Evolutionary conservation across 305 asterid species (phyloP), one percentile per base, ranked within the genome.

Genomic region (Fraxinus albicans): DNA sequence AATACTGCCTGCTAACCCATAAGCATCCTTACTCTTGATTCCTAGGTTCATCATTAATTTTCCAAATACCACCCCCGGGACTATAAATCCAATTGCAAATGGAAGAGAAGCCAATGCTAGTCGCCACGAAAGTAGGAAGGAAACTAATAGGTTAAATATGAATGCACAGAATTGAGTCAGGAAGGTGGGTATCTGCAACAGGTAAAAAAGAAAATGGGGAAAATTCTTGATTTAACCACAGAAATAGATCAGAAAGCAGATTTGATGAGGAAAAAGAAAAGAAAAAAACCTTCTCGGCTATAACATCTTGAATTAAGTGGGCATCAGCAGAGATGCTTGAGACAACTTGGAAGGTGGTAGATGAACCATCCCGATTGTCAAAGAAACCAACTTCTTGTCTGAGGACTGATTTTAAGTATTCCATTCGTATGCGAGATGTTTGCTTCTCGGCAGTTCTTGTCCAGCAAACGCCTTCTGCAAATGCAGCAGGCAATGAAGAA

Each of bases 321-420:
- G 97, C 96, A 77, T 92, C 97, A 4, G 89, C 84, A 21, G 95
- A 92, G 40, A 94, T 86, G 82, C 91, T 88, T 31, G 96, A 88
- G 79, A 92, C 90, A n/a, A 94, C 93, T 83, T 89, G 90, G 88
- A 92, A 94, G 40, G 95, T 92, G 80, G 86, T 77, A 42, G 97
- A 93, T 29, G 94, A 90, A 80, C 85, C 86, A 78, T 83, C 89
- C 79, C 88, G 97, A 42, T 77, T 81, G 85, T 94, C 97, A 13
- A 93, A 94, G 88, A 91, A 93, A 79, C 94, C 83, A 55, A 93
- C 95, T 79, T 93, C 97, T 84, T 91, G 97, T 31, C 97, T 89
- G 47, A 93, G 89, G 27, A 91, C 88, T 1, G 94, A 86, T 88
- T 86, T 85, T 53, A 88, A 78, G 80, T 84, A 89, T 58, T 89